A percentile compares a stretch with the other conserved stretches of the same genome.
These are phyloP conservation scores for Thymus mandschuricus DNA, from an alignment of 257 asterid genomes.

Conservation along the genomic window DNA sequence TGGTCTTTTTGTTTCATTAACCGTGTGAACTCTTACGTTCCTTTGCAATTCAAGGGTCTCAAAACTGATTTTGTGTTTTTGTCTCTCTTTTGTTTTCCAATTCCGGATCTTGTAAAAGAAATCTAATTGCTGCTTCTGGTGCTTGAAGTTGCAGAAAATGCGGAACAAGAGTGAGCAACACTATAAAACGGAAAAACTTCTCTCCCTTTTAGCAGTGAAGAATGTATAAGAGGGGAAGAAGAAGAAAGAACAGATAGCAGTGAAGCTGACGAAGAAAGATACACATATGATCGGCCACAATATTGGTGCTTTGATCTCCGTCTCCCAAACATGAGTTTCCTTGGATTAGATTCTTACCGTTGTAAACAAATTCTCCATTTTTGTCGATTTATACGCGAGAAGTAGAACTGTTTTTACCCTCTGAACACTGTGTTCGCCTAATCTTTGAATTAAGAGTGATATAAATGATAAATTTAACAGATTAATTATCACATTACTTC, in stretches of 20 bases:
- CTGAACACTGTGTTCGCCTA: background rate
- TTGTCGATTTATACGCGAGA: background rate
- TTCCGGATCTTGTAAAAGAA: constrained; percentile 13
- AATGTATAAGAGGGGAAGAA: background rate
- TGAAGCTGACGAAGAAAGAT: constrained; percentile 8
- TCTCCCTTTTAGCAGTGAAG: constrained; percentile 9
- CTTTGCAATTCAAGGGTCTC: background rate
- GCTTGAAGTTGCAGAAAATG: constrained; percentile 43
- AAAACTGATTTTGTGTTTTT: background rate
- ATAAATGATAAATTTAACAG: background rate
- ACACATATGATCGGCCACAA: background rate
- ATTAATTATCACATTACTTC: background rate
- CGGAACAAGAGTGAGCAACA: constrained; percentile 41
- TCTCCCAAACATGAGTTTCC: constrained; percentile 13
- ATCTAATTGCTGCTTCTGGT: constrained; percentile 18
- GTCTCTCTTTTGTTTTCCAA: background rate
- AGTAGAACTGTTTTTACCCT: background rate
- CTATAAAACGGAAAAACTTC: background rate
- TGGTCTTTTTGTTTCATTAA: background rate
- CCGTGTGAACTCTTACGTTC: background rate
- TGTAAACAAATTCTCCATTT: constrained; percentile 14
- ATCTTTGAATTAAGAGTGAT: constrained; percentile 17
- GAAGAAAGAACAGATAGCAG: constrained; percentile 10
- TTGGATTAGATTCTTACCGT: background rate
- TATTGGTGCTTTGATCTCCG: background rate